Evolutionary conservation across 495 filamentous ascomycete genomes (phyloP), one percentile per base, ranked within the genome.

Genomic region (Aspergillus baeticus): DNA sequence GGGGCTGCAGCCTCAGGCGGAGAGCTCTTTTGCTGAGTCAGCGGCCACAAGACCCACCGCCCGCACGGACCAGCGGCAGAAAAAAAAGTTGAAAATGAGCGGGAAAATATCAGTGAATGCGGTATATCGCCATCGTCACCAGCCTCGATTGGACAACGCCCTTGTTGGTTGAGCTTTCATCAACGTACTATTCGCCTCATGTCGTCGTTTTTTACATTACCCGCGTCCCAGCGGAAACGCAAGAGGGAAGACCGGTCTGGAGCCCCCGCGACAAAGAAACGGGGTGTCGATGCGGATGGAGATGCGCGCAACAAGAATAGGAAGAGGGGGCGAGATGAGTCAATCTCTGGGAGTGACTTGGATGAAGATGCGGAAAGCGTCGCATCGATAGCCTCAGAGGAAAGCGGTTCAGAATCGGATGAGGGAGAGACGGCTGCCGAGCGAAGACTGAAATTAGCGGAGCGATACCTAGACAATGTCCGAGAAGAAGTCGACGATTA

Each of bases 391-490:
- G 65, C 69, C 26, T 79, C 78, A 8, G 77, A 76, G 6, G 77
- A 76, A 31, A 73, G 66, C 50, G 77, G 73, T 37, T 84, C 80
- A 6, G 81, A 74, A 54, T 77, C 77, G 3, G 79, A 83, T 36
- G 84, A 84, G 17, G 79, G 83, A 61, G 95, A 97, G 72, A 98
- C 94, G 11, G 90, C 86, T 2, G 90, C 89, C 54, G 90, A 96
- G 63, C 86, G 89, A 69, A 82, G 94, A 54, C 69, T 96, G 62
- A 86, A 92, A 63, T 83, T 98, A 34, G 94, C 94, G 8, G 91
- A 97, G 74, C 86, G 89, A 59, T 98, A 98, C 69, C 78, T 98
- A 42, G 88, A 95, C 15, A 96, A 95, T 66, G 86, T 96, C 48
- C 80, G 85, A 46, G 81, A 88, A 47, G 92, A 97, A 66, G 88